Conservation (phyloP, 352 stramenopile genomes). For the Phytophthora ohioensis region DNA sequence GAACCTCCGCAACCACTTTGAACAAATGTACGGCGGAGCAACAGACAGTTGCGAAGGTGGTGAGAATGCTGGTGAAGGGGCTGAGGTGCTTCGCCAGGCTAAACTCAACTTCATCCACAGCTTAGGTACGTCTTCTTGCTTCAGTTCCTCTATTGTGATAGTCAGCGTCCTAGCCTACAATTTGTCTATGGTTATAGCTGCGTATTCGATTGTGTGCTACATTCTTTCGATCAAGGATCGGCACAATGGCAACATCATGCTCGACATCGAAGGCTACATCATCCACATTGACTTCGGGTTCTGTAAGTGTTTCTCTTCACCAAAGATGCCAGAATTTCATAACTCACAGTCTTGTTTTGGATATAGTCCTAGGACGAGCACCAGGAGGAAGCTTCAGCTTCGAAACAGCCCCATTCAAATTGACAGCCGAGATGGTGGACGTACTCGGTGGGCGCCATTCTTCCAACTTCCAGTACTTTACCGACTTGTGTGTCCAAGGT, state of each 20-base stretch:
- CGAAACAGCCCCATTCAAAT: slow-evolving; percentile 97
- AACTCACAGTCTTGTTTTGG: neutral
- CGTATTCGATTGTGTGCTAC: slow-evolving; percentile 98
- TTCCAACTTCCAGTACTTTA: slow-evolving; percentile 93
- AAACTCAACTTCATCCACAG: slow-evolving; percentile 88
- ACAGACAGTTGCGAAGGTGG: slow-evolving; percentile 50
- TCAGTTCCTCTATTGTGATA: neutral
- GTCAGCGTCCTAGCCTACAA: slow-evolving; percentile 13
- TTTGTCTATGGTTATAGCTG: slow-evolving; percentile 73
- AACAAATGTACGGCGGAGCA: slow-evolving; percentile 89
- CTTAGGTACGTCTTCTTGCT: slow-evolving; percentile 63
- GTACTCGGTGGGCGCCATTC: slow-evolving; percentile 94
- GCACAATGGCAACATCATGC: slow-evolving; percentile 99
- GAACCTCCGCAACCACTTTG: slow-evolving; percentile 93
- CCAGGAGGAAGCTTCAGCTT: slow-evolving; percentile 94
- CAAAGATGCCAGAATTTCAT: neutral
- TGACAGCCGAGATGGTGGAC: slow-evolving; percentile 96
- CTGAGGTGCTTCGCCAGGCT: slow-evolving; percentile 61
- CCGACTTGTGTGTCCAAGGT: slow-evolving; percentile 93
- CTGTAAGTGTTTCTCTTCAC: slow-evolving; percentile 54
- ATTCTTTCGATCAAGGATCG: slow-evolving; percentile 98
- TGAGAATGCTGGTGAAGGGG: slow-evolving; percentile 40
- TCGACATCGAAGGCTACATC: slow-evolving; percentile 96
- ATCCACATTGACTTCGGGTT: slow-evolving; percentile 99
- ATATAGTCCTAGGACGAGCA: slow-evolving; percentile 76